Evolutionary conservation across 2,329 filamentous ascomycete species (phyloP), one percentile per base, ranked within the genome.

Genomic region (Shiraia sp.): DNA sequence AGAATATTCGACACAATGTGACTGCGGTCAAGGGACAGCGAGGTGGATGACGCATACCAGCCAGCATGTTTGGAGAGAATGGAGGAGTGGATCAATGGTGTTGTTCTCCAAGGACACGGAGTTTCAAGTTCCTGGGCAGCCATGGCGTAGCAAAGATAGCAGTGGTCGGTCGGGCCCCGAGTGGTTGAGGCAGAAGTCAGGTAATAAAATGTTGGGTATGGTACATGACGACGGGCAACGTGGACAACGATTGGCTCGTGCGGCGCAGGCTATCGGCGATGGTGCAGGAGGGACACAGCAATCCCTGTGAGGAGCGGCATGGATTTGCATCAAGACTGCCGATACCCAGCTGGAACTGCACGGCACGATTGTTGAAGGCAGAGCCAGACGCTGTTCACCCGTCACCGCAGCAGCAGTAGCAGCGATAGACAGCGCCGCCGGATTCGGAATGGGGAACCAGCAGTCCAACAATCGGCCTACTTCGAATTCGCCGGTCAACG

Each of bases 1-100:
- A 28, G 13, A 4, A 8, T 19, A 15, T 24, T 13, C n/a, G 10
- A 3, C 12, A n/a, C n/a, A n/a, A n/a, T n/a, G n/a, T n/a, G n/a
- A n/a, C n/a, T n/a, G n/a, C n/a, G n/a, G n/a, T n/a, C n/a, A n/a
- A 50, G 64, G 36, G 45, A 42, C 49, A 50, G 60, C 56, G 27
- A 25, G 26, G 26, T 13, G 6, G 29, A 10, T 3, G 37, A 25
- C 9, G 17, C 14, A 40, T 63, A 86, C 83, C 85, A 90, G 59
- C 85, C 86, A 47, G 85, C 83, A 44, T 77, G 75, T 43, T 80
- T 77, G 14, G 86, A 89, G 27, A 90, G 77, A 6, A 79, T 71
- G 22, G 75, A 70, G 2, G 82, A 88, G 56, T 81, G 77, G 38
- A 88, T 75, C 36, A 87, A 77, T 10, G 87, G 86, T 7, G 87